Conservation (phyloP, 768 basidiomycete genomes). For the Auriscalpium microsporum region DNA sequence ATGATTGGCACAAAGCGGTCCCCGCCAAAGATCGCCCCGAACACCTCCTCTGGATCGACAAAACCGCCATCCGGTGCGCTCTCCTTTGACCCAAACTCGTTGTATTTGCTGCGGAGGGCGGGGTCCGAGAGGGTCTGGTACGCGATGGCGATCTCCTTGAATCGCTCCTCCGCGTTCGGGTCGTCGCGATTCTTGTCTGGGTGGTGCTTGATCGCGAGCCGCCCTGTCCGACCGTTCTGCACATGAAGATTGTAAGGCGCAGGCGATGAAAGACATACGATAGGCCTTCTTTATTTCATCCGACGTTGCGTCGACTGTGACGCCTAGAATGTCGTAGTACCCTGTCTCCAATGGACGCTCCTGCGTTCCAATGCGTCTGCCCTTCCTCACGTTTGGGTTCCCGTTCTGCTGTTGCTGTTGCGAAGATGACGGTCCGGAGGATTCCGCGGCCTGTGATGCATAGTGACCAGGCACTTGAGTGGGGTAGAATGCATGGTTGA, state of each 20-base stretch:
- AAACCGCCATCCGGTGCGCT: slow-evolving; percentile 77
- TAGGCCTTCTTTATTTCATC: slow-evolving; percentile 92
- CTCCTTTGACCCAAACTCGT: slow-evolving; percentile 84
- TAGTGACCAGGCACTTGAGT: slow-evolving; percentile 37
- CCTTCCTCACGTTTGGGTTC: slow-evolving; percentile 28
- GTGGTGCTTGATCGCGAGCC: slow-evolving; percentile 83
- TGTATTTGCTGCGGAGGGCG: slow-evolving; percentile 71
- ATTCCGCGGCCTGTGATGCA: slow-evolving; percentile 1
- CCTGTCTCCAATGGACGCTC: slow-evolving; percentile 80
- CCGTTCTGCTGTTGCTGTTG: neutral
- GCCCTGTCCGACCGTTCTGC: slow-evolving; percentile 33
- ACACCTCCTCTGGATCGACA: slow-evolving; percentile 75
- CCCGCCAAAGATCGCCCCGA: slow-evolving; percentile 81
- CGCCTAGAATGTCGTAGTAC: slow-evolving; percentile 84
- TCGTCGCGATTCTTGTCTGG: slow-evolving; percentile 91
- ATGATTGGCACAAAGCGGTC: slow-evolving; percentile 83
- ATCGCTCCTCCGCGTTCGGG: slow-evolving; percentile 77
- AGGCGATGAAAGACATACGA: slow-evolving; percentile 37
- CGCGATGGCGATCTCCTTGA: slow-evolving; percentile 86
- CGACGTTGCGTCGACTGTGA: slow-evolving; percentile 62
- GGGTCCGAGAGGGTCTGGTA: slow-evolving; percentile 82
- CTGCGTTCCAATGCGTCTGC: slow-evolving; percentile 82
- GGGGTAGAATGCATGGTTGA: slow-evolving; percentile 61
- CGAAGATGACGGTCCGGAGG: slow-evolving; percentile 7
- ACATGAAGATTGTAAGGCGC: neutral